A percentile compares a stretch with the other conserved stretches of the same genome.
Conservation (phyloP, 2,329 filamentous ascomycete genomes). For the Venturia asperata region DNA sequence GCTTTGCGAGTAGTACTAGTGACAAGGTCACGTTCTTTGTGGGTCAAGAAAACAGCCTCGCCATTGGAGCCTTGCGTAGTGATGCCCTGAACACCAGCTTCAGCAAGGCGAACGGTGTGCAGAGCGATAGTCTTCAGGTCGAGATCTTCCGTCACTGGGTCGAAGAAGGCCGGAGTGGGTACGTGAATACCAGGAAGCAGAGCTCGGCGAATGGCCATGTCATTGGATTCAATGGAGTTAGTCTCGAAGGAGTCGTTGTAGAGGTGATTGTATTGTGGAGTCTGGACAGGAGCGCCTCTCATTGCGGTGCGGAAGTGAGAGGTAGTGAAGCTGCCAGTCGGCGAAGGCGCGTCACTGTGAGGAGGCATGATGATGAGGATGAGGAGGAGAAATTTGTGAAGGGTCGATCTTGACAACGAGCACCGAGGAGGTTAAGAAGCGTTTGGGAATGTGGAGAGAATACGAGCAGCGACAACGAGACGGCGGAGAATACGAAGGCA, state of each 20-base stretch:
- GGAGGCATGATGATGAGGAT: slow-evolving; percentile 20
- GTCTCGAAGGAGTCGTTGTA: slow-evolving; percentile 32
- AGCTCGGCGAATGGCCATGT: slow-evolving; percentile 30
- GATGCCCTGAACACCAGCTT: slow-evolving; percentile 64
- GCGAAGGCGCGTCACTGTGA: slow-evolving; percentile 21
- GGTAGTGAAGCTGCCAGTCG: slow-evolving; percentile 20
- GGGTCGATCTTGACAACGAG: too few relatives aligned
- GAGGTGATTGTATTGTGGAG: slow-evolving; percentile 27
- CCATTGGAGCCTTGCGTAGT: slow-evolving; percentile 77
- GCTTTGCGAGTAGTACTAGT: slow-evolving; percentile 63
- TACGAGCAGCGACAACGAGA: not conserved
- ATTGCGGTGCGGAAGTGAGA: slow-evolving; percentile 18
- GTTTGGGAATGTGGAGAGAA: not conserved
- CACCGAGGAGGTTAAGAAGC: too few relatives aligned
- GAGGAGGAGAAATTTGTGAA: not conserved
- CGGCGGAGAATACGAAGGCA: not conserved
- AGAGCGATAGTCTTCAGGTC: slow-evolving; percentile 35
- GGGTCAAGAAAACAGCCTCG: slow-evolving; percentile 71
- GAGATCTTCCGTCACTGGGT: slow-evolving; percentile 35
- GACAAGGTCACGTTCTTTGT: slow-evolving; percentile 61
- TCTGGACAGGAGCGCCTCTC: slow-evolving; percentile 27
- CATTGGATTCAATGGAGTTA: slow-evolving; percentile 32
- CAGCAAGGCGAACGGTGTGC: slow-evolving; percentile 60
- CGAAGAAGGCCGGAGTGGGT: slow-evolving; percentile 40
- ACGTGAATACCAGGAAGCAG: slow-evolving; percentile 39